A percentile compares a stretch with the other conserved stretches of the same genome.
These are phyloP conservation scores for Lithospermum erythrorhizon DNA, from an alignment of 257 asterid species.

Conservation along the genomic window DNA sequence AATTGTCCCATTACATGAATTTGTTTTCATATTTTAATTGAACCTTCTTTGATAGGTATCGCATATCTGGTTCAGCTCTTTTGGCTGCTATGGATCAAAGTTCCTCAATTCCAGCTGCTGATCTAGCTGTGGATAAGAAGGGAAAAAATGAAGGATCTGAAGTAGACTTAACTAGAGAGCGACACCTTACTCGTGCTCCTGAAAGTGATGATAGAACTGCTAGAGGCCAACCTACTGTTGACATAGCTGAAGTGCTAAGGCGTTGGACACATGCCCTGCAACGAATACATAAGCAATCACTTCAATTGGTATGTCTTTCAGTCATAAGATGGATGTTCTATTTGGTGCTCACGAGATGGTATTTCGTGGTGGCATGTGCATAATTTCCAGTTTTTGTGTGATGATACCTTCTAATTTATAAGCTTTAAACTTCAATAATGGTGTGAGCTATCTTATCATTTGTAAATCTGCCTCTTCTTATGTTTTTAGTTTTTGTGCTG, in stretches of 20 bases:
- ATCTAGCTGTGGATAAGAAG: slow-evolving; percentile 32
- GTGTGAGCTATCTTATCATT: too few species aligned
- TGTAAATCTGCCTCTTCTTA: too few species aligned
- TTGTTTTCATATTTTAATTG: slow-evolving; percentile 12
- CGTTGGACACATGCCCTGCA: slow-evolving; percentile 99
- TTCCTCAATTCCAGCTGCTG: slow-evolving; percentile 44
- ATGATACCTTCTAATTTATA: too few species aligned
- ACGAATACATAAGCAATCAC: slow-evolving; percentile 91
- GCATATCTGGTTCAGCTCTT: slow-evolving; percentile 93
- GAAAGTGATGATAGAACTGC: slow-evolving; percentile 65
- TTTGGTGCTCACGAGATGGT: background rate
- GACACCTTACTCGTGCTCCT: slow-evolving; percentile 18
- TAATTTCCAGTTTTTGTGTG: background rate
- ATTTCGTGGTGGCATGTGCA: background rate
- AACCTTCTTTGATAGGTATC: slow-evolving; percentile 53
- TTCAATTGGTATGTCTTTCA: slow-evolving; percentile 59
- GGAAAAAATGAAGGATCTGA: slow-evolving; percentile 47
- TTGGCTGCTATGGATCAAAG: slow-evolving; percentile 95
- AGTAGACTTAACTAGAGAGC: slow-evolving; percentile 30
- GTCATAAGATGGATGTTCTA: background rate
- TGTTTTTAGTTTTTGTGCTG: too few species aligned
- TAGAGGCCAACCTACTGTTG: slow-evolving; percentile 89
- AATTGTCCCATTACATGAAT: background rate
- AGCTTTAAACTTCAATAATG: too few species aligned
- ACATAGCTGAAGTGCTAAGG: slow-evolving; percentile 88